A percentile compares a stretch with the other conserved stretches of the same genome.
Evolutionary conservation across 805 yeast species (phyloP).

Genomic region (Phaffomyces opuntiae): DNA sequence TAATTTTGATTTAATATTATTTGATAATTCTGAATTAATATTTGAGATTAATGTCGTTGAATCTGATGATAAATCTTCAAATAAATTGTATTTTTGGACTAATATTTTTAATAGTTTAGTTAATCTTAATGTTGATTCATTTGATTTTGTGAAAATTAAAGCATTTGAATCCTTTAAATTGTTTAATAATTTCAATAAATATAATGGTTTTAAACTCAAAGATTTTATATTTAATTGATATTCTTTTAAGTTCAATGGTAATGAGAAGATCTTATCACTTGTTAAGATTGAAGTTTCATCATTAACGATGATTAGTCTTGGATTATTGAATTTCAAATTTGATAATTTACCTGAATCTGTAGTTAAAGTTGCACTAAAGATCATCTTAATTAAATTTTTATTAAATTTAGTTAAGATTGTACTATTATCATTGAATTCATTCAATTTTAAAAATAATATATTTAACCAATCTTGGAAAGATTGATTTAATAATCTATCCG

Average conservation of each 20-base stretch:
- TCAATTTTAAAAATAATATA: slow-evolving; percentile 32
- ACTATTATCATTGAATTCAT: slow-evolving; percentile 27
- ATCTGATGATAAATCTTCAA: neutral
- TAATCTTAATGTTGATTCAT: slow-evolving; percentile 81
- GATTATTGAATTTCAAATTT: slow-evolving; percentile 58
- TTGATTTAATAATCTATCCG: slow-evolving; percentile 77
- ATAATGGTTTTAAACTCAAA: slow-evolving; percentile 61
- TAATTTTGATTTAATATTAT: slow-evolving; percentile 45
- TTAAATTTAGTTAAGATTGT: slow-evolving; percentile 19
- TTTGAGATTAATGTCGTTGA: slow-evolving; percentile 28
- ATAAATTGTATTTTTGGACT: slow-evolving; percentile 16
- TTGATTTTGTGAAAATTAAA: slow-evolving; percentile 65
- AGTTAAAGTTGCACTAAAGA: slow-evolving; percentile 90
- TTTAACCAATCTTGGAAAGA: slow-evolving; percentile 89
- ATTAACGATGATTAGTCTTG: slow-evolving; percentile 71
- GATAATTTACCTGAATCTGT: slow-evolving; percentile 86
- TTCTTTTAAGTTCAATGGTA: slow-evolving; percentile 50
- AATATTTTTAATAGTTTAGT: slow-evolving; percentile 50
- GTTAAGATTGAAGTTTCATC: slow-evolving; percentile 35
- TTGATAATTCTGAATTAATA: slow-evolving; percentile 53
- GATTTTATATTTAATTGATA: slow-evolving; percentile 30
- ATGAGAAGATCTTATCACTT: slow-evolving; percentile 47
- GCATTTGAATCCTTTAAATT: slow-evolving; percentile 32
- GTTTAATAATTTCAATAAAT: slow-evolving; percentile 49
- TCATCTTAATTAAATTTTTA: slow-evolving; percentile 48